These are phyloP conservation scores for Neoboletus magnificus DNA, from an alignment of 768 basidiomycete genomes.

Conservation along the genomic window DNA sequence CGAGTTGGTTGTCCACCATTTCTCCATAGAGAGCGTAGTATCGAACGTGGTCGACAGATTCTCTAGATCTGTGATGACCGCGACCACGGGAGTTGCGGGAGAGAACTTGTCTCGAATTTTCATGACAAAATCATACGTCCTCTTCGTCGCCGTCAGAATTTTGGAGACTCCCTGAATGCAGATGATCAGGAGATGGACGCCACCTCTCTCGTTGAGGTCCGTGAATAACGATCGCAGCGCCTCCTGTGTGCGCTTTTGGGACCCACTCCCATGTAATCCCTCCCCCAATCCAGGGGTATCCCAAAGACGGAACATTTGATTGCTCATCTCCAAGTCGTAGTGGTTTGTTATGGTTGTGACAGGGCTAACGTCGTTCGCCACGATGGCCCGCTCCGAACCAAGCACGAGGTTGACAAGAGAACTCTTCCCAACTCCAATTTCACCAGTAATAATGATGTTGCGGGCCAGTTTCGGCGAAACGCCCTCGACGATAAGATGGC, in stretches of 20 bases:
- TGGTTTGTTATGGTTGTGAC: conserved; percentile 12
- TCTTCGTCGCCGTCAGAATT: conserved; percentile 15
- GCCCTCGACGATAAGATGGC: conserved; percentile 13
- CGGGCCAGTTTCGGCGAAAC: conserved; percentile 19
- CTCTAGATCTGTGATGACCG: conserved; percentile 33
- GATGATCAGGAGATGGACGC: conserved; percentile 26
- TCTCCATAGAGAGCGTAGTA: conserved; percentile 26
- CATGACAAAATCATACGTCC: conserved; percentile 17
- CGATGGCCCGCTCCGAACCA: conserved; percentile 19
- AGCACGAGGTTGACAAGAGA: conserved; percentile 27
- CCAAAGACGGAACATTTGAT: conserved; percentile 22
- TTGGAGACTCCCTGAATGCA: conserved; percentile 23
- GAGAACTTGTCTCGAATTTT: conserved; percentile 14
- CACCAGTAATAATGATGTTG: conserved; percentile 26
- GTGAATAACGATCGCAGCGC: conserved; percentile 18
- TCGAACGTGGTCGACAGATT: conserved; percentile 13
- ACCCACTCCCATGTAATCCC: conserved; percentile 13
- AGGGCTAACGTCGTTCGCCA: conserved; percentile 15
- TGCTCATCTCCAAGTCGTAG: conserved; percentile 13
- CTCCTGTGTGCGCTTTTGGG: conserved; percentile 19
- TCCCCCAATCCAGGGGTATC: conserved; percentile 33
- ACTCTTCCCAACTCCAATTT: conserved; percentile 29
- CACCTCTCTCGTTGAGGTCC: conserved; percentile 21
- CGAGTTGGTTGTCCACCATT: conserved; percentile 39
- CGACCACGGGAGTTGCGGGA: conserved; percentile 21